Percentiles rank a stretch among this genome's conserved stretches.
Evolutionary conservation across 257 asterid species (phyloP).

Genomic region (Jacaranda mimosifolia): DNA sequence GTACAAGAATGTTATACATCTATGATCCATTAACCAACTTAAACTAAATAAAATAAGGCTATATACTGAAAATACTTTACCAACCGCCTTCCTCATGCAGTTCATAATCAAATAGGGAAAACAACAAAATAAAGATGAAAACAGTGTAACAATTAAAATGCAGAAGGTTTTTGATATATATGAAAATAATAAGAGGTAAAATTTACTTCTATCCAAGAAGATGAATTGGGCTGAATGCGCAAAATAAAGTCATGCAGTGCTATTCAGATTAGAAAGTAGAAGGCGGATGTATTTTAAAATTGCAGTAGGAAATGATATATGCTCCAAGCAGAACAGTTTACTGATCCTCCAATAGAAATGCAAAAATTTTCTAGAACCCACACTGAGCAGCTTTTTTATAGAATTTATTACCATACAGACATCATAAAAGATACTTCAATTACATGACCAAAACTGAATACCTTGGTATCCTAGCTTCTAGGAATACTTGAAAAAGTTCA

Average conservation of each 20-base stretch:
- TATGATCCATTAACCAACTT: no score
- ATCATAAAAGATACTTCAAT: constrained; percentile 9
- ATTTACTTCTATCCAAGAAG: no score
- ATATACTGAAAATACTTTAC: no score
- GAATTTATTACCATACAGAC: constrained; percentile 20
- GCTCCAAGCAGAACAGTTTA: background rate
- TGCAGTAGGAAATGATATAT: background rate
- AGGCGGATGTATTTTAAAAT: background rate
- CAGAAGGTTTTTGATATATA: background rate
- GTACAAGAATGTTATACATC: no score
- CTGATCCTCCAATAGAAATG: background rate
- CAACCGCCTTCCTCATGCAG: no score
- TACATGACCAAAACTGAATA: constrained; percentile 40
- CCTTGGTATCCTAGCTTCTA: constrained; percentile 64
- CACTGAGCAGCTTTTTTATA: constrained; percentile 3
- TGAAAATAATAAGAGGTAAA: background rate
- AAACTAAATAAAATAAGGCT: no score
- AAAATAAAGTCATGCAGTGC: background rate
- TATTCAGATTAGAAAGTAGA: background rate
- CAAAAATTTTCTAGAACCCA: background rate
- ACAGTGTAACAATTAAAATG: background rate
- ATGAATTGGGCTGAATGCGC: no score
- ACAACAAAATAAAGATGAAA: no score
- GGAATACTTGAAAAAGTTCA: constrained; percentile 56
- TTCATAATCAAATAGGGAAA: background rate